These are phyloP conservation scores for Suillus plorans DNA, from an alignment of 768 basidiomycete genomes.

Conservation along the genomic window DNA sequence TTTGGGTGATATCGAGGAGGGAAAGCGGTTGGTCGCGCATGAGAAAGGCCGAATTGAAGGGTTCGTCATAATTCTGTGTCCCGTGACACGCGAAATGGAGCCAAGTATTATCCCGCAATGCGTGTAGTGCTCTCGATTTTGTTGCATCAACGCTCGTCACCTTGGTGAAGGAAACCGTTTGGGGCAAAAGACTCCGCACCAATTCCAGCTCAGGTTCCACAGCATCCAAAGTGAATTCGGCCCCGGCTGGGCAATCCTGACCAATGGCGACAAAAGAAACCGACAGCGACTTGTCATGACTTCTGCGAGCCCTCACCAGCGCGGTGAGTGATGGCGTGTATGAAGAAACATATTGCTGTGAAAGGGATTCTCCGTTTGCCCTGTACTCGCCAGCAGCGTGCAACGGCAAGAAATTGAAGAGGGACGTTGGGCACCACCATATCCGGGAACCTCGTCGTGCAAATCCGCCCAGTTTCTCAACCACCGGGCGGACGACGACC, in stretches of 20 bases:
- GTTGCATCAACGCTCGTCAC: not conserved
- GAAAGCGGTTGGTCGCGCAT: constrained; percentile 5
- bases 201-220: not conserved
- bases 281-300: not conserved
- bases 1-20: constrained; percentile 7
- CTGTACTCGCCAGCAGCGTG: too few species aligned
- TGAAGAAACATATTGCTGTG: constrained; percentile 7
- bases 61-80: not conserved
- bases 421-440: too few species aligned
- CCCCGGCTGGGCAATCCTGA: not conserved
- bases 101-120: constrained; percentile 10
- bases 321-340: constrained; percentile 11
- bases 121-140: not conserved
- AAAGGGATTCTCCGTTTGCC: not conserved
- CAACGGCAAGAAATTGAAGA: too few species aligned
- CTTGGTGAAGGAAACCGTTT: not conserved
- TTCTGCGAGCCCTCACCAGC: constrained; percentile 10
- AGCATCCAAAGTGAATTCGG: not conserved
- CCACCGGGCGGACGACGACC: too few species aligned
- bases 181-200: not conserved
- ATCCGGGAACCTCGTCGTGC: too few species aligned
- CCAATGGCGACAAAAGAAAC: constrained; percentile 6
- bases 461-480: too few species aligned
- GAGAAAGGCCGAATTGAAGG: constrained; percentile 12
- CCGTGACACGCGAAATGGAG: constrained; percentile 23